Conservation (phyloP, 2,329 filamentous ascomycete genomes). For the Pseudopyrenochaeta lycopersici region DNA sequence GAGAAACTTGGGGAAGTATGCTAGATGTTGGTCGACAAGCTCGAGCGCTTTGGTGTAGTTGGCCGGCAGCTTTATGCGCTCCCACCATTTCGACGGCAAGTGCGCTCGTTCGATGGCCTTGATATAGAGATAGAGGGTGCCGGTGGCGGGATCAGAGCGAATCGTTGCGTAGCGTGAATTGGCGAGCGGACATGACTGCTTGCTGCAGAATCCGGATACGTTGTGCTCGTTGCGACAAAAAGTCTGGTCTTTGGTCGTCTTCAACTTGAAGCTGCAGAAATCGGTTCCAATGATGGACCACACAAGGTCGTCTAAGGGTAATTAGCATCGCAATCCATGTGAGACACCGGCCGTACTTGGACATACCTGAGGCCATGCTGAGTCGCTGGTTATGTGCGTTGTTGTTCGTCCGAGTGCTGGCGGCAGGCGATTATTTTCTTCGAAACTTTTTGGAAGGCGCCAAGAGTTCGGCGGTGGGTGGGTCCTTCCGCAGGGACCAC, state of each 20-base stretch:
- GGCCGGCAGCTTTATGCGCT: conserved; percentile 85
- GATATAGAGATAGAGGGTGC: conserved; percentile 92
- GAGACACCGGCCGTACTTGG: too few species aligned
- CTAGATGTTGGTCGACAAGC: conserved; percentile 68
- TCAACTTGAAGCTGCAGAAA: conserved; percentile 94
- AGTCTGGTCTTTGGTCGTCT: conserved; percentile 71
- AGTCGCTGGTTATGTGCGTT: conserved; percentile 1
- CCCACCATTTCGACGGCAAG: conserved; percentile 90
- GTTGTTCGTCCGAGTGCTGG: neutral
- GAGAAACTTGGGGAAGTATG: conserved; percentile 95
- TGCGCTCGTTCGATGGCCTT: conserved; percentile 79
- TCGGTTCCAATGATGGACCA: conserved; percentile 97
- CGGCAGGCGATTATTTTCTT: conserved; percentile 8
- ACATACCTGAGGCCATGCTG: conserved; percentile 38
- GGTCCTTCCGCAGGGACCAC: conserved; percentile 21
- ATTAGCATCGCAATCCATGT: conserved; percentile 1
- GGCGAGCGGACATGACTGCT: conserved; percentile 83
- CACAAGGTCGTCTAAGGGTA: conserved; percentile 79
- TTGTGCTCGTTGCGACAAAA: conserved; percentile 94
- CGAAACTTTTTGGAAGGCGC: conserved; percentile 20
- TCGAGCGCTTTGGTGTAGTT: conserved; percentile 92
- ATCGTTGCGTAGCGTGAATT: conserved; percentile 95
- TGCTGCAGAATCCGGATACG: conserved; percentile 41
- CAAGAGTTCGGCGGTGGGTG: conserved; percentile 18
- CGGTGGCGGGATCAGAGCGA: conserved; percentile 80